These are phyloP conservation scores for Lycium barbarum DNA, from an alignment of 257 asterid genomes.

Conservation along the genomic window DNA sequence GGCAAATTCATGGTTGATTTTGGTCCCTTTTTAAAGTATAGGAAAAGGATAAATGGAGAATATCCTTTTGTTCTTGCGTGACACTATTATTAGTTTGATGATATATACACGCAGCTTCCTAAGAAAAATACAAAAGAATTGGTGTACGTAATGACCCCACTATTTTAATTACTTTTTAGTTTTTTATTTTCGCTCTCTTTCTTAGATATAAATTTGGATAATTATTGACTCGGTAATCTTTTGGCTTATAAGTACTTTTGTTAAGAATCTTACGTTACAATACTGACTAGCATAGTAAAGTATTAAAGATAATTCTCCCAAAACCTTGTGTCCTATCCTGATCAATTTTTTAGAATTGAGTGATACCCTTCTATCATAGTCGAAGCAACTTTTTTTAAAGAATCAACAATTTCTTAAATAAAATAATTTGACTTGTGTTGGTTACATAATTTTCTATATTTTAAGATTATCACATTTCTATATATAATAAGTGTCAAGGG, in stretches of 20 bases:
- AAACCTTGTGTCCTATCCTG: neutral
- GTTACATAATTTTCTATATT: no score
- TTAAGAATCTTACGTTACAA: neutral
- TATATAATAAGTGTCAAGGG: no score
- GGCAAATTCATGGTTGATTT: neutral
- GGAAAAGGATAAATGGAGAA: neutral
- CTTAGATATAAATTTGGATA: neutral
- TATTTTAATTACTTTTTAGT: neutral
- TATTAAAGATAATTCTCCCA: neutral
- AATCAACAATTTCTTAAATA: no score
- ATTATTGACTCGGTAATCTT: neutral
- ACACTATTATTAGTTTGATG: neutral
- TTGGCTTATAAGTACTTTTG: neutral
- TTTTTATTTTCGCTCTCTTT: neutral
- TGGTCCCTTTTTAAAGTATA: neutral
- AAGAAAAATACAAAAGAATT: neutral
- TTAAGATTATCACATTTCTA: no score
- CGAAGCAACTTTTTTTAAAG: no score
- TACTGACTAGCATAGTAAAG: neutral
- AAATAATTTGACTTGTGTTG: neutral
- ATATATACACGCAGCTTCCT: neutral
- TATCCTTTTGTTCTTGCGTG: neutral
- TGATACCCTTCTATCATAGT: neutral
- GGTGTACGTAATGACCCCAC: neutral
- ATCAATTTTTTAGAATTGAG: neutral